Evolutionary conservation across 495 filamentous ascomycete species (phyloP).

Genomic region (Clavariopsis aquatica): DNA sequence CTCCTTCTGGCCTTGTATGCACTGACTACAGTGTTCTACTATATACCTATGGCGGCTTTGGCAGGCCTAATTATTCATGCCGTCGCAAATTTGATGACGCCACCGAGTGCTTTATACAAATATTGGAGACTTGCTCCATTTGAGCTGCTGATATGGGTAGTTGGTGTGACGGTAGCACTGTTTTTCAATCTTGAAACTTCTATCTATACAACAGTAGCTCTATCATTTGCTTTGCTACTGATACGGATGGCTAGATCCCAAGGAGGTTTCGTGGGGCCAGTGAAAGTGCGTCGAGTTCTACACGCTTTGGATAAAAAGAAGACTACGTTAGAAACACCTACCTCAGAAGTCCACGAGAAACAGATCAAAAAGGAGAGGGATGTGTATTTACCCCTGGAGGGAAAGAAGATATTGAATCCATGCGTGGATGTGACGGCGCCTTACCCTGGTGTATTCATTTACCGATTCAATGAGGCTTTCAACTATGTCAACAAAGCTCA

Average conservation of each 20-base stretch:
- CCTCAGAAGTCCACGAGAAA: background rate
- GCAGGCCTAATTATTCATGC: slow-evolving; percentile 26
- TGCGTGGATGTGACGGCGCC: background rate
- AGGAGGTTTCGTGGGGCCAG: slow-evolving; percentile 6
- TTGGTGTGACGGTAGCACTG: slow-evolving; percentile 16
- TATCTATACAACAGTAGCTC: slow-evolving; percentile 13
- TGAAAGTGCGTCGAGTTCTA: background rate
- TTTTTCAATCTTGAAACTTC: slow-evolving; percentile 15
- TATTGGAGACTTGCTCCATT: slow-evolving; percentile 23
- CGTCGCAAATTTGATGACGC: slow-evolving; percentile 13
- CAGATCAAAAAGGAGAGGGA: background rate
- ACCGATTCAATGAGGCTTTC: slow-evolving; percentile 21
- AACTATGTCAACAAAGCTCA: slow-evolving; percentile 24
- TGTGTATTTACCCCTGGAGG: slow-evolving; percentile 9
- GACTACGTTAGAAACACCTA: background rate
- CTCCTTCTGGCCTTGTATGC: slow-evolving; percentile 17
- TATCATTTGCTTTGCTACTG: slow-evolving; percentile 12
- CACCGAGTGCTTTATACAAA: slow-evolving; percentile 15
- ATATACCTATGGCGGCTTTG: slow-evolving; percentile 20
- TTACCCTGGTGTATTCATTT: slow-evolving; percentile 23
- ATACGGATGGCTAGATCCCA: slow-evolving; percentile 11
- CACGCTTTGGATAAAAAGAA: background rate
- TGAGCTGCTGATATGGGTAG: slow-evolving; percentile 18
- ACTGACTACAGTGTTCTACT: slow-evolving; percentile 20
- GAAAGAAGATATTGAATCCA: background rate